These are phyloP conservation scores for Phoma sp. DNA, from an alignment of 2,329 filamentous ascomycete genomes.

Conservation along the genomic window DNA sequence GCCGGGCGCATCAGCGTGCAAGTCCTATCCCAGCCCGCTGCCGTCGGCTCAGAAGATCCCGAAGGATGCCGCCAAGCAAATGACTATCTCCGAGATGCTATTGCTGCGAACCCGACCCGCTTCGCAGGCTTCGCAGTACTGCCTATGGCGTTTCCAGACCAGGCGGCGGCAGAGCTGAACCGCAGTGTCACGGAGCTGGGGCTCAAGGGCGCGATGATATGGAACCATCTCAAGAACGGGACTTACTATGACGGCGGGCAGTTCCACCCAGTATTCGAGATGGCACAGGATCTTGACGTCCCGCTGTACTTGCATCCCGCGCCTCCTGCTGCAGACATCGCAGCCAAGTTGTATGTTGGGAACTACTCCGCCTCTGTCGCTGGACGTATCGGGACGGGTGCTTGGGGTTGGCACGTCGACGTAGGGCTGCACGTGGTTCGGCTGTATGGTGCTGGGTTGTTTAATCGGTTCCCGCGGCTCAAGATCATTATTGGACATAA, in stretches of 20 bases:
- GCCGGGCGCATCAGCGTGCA: slow-evolving; percentile 11
- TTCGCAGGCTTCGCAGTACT: slow-evolving; percentile 53
- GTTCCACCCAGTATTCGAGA: slow-evolving; percentile 51
- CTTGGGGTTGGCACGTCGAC: no score
- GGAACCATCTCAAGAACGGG: slow-evolving; percentile 4
- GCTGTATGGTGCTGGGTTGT: no score
- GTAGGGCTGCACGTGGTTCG: no score
- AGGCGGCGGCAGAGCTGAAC: slow-evolving; percentile 45
- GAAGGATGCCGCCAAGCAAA: slow-evolving; percentile 30
- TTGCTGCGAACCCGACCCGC: slow-evolving; percentile 34
- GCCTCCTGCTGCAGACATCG: no score
- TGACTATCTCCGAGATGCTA: slow-evolving; percentile 39
- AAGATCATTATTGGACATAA: no score
- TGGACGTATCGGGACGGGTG: no score
- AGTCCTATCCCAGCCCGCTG: slow-evolving; percentile 16
- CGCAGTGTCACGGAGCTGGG: slow-evolving; percentile 49
- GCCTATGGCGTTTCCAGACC: slow-evolving; percentile 45
- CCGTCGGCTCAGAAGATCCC: slow-evolving; percentile 1
- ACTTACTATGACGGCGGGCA: slow-evolving; percentile 44
- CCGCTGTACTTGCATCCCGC: no score
- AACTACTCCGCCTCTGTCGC: no score
- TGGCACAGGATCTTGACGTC: slow-evolving; percentile 19
- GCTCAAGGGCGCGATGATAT: slow-evolving; percentile 56
- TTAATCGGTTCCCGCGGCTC: no score
- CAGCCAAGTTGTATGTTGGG: no score